Percentiles rank a stretch among this genome's conserved stretches.
Evolutionary conservation across 257 asterid genomes (phyloP).

Genomic region (Buddleja alternifolia): DNA sequence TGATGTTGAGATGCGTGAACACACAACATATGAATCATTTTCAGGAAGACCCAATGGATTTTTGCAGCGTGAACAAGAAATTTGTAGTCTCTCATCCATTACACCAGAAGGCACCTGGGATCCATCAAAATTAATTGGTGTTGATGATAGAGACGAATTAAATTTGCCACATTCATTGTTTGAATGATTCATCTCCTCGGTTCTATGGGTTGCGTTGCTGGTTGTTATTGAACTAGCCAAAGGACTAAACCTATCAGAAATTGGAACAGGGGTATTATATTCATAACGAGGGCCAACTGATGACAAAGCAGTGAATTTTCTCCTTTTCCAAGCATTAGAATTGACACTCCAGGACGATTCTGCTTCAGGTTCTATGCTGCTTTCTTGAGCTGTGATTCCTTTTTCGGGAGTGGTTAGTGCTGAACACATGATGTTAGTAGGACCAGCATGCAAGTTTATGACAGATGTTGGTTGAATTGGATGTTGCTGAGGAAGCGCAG

Average conservation of each 20-base stretch:
- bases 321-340: conserved; percentile 63
- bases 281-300: conserved; percentile 44
- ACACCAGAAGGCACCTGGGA: conserved; percentile 42
- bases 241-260: conserved; percentile 49
- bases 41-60: conserved; percentile 72
- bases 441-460: conserved; percentile 38
- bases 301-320: conserved; percentile 51
- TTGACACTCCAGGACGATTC: conserved; percentile 79
- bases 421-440: conserved; percentile 35
- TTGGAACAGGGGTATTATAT: conserved; percentile 40
- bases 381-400: conserved; percentile 36
- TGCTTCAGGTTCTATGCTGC: conserved; percentile 43
- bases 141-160: conserved; percentile 28
- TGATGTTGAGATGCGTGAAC: conserved; percentile 59
- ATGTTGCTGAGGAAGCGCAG: conserved; percentile 40
- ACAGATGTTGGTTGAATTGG: conserved; percentile 38
- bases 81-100: conserved; percentile 51
- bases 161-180: conserved; percentile 37
- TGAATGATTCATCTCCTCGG: conserved; percentile 37
- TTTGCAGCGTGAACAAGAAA: conserved; percentile 70
- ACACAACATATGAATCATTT: conserved; percentile 49
- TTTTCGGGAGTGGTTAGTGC: conserved; percentile 57
- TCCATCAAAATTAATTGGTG: conserved; percentile 36
- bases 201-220: conserved; percentile 33
- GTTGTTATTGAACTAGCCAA: conserved; percentile 50